Evolutionary conservation across 768 basidiomycete genomes (phyloP), one percentile per base, ranked within the genome.

Genomic region (Hygrophoropsis aurantiaca): DNA sequence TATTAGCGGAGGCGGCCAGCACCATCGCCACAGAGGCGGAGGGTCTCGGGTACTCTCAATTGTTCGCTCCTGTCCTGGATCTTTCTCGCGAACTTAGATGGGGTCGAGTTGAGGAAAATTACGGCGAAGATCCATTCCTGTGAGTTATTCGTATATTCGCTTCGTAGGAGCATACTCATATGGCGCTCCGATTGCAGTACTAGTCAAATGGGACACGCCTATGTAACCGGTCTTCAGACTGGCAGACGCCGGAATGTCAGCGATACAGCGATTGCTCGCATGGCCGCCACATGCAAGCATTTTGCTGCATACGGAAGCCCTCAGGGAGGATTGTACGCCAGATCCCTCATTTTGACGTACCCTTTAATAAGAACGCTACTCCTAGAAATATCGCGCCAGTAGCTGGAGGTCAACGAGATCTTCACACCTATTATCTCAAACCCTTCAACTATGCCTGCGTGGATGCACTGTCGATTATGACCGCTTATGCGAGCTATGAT

Each of bases 251-350:
- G 79, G 36, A 82, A 83, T 49, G 68, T 73, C 19, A 82, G 80
- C 51, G 66, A 69, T 2, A 80, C 71, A 0, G 80, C 81, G 1
- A 74, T 74, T 44, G 82, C 81, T 20, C 74, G 82, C 19, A 67
- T 85, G 58, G 80, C 85, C 0, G 75, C 84, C 0, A 87, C 83
- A 0, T 87, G 84, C 73, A 87, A 87, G 50, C 84, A 86, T 64
- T 86, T 86, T 48, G 77, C 83, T 4, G 83, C 84, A 0, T 87
- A 79, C 48, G 84, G 84, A 3, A 79, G 78, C 26, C 84, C 84
- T 10, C 81, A 84, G 45, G 80, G 83, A 42, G 84, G 84, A 38
- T 52, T 86, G 82, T 85, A 53, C n/a, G n/a, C n/a, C n/a, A 4
- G 11, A 41, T 5, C 18, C 35, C 38, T 36, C n/a, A n/a, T 38